Base-by-base conservation (phyloP, 768 basidiomycete species). In the Lactifluus hygrophoroides region DNA sequence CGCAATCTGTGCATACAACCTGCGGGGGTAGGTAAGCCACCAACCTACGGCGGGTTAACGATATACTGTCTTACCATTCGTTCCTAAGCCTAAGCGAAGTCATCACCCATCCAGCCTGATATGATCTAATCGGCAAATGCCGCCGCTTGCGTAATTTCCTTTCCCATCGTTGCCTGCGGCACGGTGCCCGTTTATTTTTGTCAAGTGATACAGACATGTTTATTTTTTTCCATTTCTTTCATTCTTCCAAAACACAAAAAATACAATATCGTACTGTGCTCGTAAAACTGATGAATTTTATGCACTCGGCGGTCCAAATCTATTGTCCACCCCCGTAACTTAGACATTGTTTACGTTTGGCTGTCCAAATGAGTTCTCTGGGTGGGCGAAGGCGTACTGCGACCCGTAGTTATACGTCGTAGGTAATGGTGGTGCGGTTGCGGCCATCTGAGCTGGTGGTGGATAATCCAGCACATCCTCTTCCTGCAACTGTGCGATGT, bases 1-100 rank as follows among this genome's bases (percentile, higher is more conserved):
- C 88, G 65, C 89, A 92, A 64, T 88, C 85, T 14, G 75, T 82
- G 70, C 88, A 90, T 44, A 81, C 76, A 19, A 83, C 78, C 71
- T 72, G 42, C n/a, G 37, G 23, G 37, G 23, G 35, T 2, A 43
- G 34, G 49, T 63, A 3, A 60, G 51, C 42, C n/a, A n/a, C 16
- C 21, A 13, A 54, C 23, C 37, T 16, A 43, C 13, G 48, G 25
- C 10, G 17, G 28, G 17, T 46, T 34, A 35, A 34, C 32, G 14
- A 46, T 32, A 11, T 23, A 16, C 35, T 13, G 25, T 27, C 52
- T 2, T 54, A 59, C 58, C 58, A 59, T 59, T 21, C n/a, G n/a
- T n/a, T n/a, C n/a, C n/a, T n/a, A n/a, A n/a, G n/a, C n/a, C n/a
- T n/a, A n/a, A n/a, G n/a, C n/a, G n/a, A n/a, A n/a, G n/a, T n/a